Evolutionary conservation across 2,329 filamentous ascomycete genomes (phyloP).

Genomic region (Ambrosiella xylebori): DNA sequence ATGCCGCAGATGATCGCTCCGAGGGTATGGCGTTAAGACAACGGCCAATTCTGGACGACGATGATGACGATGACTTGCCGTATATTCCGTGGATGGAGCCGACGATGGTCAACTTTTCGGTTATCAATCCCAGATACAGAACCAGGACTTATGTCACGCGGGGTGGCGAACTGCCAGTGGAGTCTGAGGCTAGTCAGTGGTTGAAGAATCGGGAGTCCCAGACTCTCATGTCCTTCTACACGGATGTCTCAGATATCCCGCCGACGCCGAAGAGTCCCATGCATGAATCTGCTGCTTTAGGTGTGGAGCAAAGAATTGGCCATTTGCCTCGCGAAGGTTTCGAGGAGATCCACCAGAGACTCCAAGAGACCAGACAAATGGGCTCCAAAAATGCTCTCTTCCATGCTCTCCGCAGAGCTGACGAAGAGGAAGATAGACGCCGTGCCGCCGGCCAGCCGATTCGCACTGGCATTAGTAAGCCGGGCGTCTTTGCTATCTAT

Average conservation of each 20-base stretch:
- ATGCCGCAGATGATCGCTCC: slow-evolving; percentile 54
- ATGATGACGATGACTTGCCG: slow-evolving; percentile 39
- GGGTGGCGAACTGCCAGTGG: slow-evolving; percentile 33
- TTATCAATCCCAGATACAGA: slow-evolving; percentile 28
- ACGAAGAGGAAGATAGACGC: slow-evolving; percentile 21
- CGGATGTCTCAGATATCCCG: slow-evolving; percentile 35
- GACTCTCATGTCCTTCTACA: slow-evolving; percentile 45
- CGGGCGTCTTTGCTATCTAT: slow-evolving; percentile 13
- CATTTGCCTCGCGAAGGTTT: slow-evolving; percentile 26
- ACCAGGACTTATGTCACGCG: slow-evolving; percentile 35
- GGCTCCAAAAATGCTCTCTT: slow-evolving; percentile 27
- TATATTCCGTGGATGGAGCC: slow-evolving; percentile 37
- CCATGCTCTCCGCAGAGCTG: slow-evolving; percentile 27
- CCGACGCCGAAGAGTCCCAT: slow-evolving; percentile 37
- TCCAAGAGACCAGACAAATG: slow-evolving; percentile 29
- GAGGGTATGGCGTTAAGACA: slow-evolving; percentile 54
- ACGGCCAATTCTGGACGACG: slow-evolving; percentile 35
- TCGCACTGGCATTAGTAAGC: background rate
- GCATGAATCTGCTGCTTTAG: slow-evolving; percentile 18
- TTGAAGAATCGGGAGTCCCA: slow-evolving; percentile 40
- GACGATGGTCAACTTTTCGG: slow-evolving; percentile 28
- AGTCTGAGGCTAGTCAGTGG: slow-evolving; percentile 36
- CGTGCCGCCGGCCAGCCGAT: slow-evolving; percentile 16
- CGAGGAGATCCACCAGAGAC: slow-evolving; percentile 32
- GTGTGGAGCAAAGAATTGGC: slow-evolving; percentile 18